Conservation (phyloP, 2,329 filamentous ascomycete genomes). For the Fusarium miscanthi region DNA sequence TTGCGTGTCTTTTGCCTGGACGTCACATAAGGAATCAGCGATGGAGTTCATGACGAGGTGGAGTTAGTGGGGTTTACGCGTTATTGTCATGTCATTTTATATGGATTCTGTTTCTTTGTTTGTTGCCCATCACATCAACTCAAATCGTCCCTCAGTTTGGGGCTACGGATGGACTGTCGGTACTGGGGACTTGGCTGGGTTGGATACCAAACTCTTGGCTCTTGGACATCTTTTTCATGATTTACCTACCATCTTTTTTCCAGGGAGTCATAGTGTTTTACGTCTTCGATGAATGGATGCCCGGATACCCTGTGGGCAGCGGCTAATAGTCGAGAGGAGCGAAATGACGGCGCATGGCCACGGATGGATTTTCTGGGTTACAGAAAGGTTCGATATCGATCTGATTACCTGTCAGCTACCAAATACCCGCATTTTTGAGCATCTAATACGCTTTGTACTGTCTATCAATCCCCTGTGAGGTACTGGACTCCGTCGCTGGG, state of each 20-base stretch:
- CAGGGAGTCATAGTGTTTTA: slow-evolving; percentile 37
- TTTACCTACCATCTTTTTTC: slow-evolving; percentile 38
- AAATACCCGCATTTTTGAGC: slow-evolving; percentile 17
- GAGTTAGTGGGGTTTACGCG: slow-evolving; percentile 43
- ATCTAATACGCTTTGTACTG: not conserved
- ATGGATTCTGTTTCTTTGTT: slow-evolving; percentile 22
- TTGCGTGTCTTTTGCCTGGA: slow-evolving; percentile 41
- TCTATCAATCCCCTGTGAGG: not conserved
- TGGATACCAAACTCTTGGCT: slow-evolving; percentile 38
- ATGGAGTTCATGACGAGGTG: slow-evolving; percentile 48
- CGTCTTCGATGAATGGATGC: slow-evolving; percentile 44
- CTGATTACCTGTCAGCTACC: slow-evolving; percentile 32
- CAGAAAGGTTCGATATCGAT: slow-evolving; percentile 25
- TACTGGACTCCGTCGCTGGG: not conserved
- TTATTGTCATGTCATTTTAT: slow-evolving; percentile 24
- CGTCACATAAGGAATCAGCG: slow-evolving; percentile 49
- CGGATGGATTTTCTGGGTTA: slow-evolving; percentile 29
- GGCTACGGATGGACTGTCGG: slow-evolving; percentile 30
- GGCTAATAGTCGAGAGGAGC: slow-evolving; percentile 41
- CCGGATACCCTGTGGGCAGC: slow-evolving; percentile 45
- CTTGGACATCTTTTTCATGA: slow-evolving; percentile 21
- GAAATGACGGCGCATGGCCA: slow-evolving; percentile 29
- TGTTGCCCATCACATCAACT: slow-evolving; percentile 12
- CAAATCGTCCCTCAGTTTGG: slow-evolving; percentile 24
- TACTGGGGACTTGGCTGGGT: slow-evolving; percentile 24